phyloP scores from a whole-genome alignment of 148 eudicot genomes.

The Vaccinium darrowii region DNA sequence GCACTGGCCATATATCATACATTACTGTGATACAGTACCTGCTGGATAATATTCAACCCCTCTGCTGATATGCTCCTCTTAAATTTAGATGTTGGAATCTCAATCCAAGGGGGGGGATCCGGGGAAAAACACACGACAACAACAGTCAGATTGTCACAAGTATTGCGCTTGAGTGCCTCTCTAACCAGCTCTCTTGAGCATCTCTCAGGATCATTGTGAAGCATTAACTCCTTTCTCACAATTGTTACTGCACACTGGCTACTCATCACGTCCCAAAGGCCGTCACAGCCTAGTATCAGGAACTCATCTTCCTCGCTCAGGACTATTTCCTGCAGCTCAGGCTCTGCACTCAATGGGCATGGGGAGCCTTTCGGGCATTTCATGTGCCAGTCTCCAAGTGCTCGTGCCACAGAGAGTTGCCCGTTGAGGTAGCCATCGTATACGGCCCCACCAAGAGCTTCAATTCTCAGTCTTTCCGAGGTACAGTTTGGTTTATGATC shows the following conservation, averaged over 20 bases:
- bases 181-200: slow-evolving; percentile 72
- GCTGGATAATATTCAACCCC: slow-evolving; percentile 55
- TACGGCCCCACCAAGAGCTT: slow-evolving; percentile 72
- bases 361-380: slow-evolving; percentile 66
- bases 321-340: slow-evolving; percentile 64
- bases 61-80: slow-evolving; percentile 69
- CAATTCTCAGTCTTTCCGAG: slow-evolving; percentile 64
- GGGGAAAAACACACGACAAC: slow-evolving; percentile 65
- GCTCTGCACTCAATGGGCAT: slow-evolving; percentile 74
- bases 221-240: slow-evolving; percentile 62
- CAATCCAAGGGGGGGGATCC: slow-evolving; percentile 73
- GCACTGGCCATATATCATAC: too few relatives aligned
- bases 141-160: slow-evolving; percentile 71
- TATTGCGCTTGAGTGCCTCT: slow-evolving; percentile 73
- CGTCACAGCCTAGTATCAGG: slow-evolving; percentile 78
- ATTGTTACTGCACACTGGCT: slow-evolving; percentile 83
- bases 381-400: slow-evolving; percentile 96
- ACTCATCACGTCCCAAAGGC: slow-evolving; percentile 92
- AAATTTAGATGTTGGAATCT: slow-evolving; percentile 37
- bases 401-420: slow-evolving; percentile 78
- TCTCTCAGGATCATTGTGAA: slow-evolving; percentile 79
- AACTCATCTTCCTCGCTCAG: slow-evolving; percentile 79
- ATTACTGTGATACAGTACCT: too few relatives aligned
- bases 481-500: slow-evolving; percentile 80
- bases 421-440: slow-evolving; percentile 89